Conservation (phyloP, 305 asterid genomes). For the Rubia peregrina region DNA sequence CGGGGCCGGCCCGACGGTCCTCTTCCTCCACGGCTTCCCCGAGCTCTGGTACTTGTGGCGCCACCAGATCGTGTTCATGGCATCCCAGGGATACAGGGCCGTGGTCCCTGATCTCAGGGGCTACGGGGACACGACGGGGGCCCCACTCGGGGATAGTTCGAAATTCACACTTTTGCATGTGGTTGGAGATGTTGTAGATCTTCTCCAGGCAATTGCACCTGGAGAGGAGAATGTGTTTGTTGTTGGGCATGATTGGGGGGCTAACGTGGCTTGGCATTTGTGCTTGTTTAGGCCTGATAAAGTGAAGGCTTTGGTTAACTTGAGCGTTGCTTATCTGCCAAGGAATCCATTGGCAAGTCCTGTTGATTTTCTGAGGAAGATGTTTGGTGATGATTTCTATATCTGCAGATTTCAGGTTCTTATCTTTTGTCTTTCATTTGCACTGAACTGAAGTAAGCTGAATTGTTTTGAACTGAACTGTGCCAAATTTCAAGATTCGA, state of each 20-base stretch:
- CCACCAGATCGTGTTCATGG: conserved; percentile 57
- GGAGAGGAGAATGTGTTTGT: conserved; percentile 25
- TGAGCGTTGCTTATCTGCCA: conserved; percentile 25
- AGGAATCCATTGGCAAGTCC: conserved; percentile 22
- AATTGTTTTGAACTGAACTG: too few relatives aligned
- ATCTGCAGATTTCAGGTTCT: conserved; percentile 29
- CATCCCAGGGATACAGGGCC: conserved; percentile 51
- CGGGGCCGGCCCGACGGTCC: conserved; percentile 54
- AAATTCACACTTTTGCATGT: conserved; percentile 44
- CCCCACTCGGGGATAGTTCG: conserved; percentile 31
- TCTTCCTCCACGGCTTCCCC: conserved; percentile 83
- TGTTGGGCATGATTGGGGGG: conserved; percentile 38
- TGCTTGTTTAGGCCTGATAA: conserved; percentile 33
- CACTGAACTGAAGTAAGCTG: not conserved
- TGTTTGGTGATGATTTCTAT: conserved; percentile 33
- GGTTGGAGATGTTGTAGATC: conserved; percentile 53
- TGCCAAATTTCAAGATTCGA: too few relatives aligned
- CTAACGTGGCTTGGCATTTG: conserved; percentile 28
- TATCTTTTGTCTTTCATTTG: too few relatives aligned
- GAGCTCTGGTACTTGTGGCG: conserved; percentile 88
- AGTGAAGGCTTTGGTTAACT: conserved; percentile 34
- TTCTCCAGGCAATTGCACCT: conserved; percentile 32
- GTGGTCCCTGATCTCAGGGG: conserved; percentile 82
- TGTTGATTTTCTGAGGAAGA: conserved; percentile 16
- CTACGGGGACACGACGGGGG: conserved; percentile 53